A percentile compares a stretch with the other conserved stretches of the same genome.
phyloP scores from a whole-genome alignment of 2,329 filamentous ascomycete genomes.

The Fusarium pseudonygamai region DNA sequence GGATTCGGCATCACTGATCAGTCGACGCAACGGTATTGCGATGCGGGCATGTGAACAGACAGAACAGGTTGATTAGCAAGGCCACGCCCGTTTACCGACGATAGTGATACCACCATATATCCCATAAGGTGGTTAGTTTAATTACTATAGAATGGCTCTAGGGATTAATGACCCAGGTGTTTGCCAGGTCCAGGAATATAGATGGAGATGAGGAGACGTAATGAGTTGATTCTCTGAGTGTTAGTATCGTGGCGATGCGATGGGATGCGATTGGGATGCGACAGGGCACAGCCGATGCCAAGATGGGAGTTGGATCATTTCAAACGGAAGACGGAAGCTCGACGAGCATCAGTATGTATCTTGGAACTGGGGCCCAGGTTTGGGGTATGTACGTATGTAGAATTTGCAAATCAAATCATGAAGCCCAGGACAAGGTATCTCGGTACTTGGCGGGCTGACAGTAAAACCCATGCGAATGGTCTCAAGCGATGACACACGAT shows the following conservation, averaged over 20 bases:
- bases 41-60: slow-evolving; percentile 16
- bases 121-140: background rate
- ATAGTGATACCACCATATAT: background rate
- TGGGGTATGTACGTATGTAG: background rate
- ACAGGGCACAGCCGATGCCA: slow-evolving; percentile 23
- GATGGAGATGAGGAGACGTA: slow-evolving; percentile 23
- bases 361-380: slow-evolving; percentile 3
- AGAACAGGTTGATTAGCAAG: slow-evolving; percentile 5
- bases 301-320: slow-evolving; percentile 29
- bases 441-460: slow-evolving; percentile 31
- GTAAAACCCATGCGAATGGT: slow-evolving; percentile 10
- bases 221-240: slow-evolving; percentile 7
- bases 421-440: slow-evolving; percentile 9
- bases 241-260: slow-evolving; percentile 37
- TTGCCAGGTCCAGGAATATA: slow-evolving; percentile 5
- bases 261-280: slow-evolving; percentile 7
- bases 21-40: background rate
- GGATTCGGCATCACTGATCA: background rate
- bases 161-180: background rate
- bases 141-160: background rate
- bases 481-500: slow-evolving; percentile 28
- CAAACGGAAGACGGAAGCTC: background rate
- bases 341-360: background rate
- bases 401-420: slow-evolving; percentile 15
- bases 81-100: slow-evolving; percentile 1